Base-by-base conservation (phyloP, 148 eudicot genomes). In the Rheum nobile region DNA sequence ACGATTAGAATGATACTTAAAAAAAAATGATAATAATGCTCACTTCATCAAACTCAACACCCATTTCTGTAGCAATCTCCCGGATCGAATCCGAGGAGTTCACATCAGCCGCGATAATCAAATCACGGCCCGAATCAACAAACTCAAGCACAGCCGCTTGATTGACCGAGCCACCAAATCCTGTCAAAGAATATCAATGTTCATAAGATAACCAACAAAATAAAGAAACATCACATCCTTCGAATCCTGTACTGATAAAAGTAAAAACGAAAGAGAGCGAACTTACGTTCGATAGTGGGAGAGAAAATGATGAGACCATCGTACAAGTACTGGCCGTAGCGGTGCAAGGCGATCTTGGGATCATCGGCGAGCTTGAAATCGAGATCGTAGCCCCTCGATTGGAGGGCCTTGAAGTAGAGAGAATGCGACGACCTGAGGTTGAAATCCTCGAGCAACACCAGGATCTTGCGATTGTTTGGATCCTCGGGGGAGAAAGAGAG, bases 1-100 rank as follows among this genome's bases (percentile, higher is more conserved):
- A 57, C 14, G 32, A 57, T 26, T 24, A 10, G n/a, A 57, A 57
- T 4, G 24, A 28, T 28, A 22, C 31, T 8, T 57, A 1, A 59
- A 11, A 26, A 59, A 55, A 59, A 6, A 12, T 26, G 67, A 28
- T 24, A 57, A 44, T 11, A 41, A 24, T 0, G 55, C 72, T 71
- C 39, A 85, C 96, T 76, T 90, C 96, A 74, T 90, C 96, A 65
- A 90, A 90, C 74, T 88, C 89, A 38, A 90, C 89, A 42, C 96
- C 96, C 68, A 91, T 84, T 75, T 90, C 96, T 12, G 84, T 77
- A 8, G 91, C 96, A 76, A 90, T 85, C 41, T 84, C 85, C 71
- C 96, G 85, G 74, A 88, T 88, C 75, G 88, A 80, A 81, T 90
- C 92, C 34, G 96, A 90, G 1, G 90, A 85, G 63, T 73, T 82